These are phyloP conservation scores for Diaporthe sp. DNA, from an alignment of 2,329 filamentous ascomycete genomes.

Conservation along the genomic window DNA sequence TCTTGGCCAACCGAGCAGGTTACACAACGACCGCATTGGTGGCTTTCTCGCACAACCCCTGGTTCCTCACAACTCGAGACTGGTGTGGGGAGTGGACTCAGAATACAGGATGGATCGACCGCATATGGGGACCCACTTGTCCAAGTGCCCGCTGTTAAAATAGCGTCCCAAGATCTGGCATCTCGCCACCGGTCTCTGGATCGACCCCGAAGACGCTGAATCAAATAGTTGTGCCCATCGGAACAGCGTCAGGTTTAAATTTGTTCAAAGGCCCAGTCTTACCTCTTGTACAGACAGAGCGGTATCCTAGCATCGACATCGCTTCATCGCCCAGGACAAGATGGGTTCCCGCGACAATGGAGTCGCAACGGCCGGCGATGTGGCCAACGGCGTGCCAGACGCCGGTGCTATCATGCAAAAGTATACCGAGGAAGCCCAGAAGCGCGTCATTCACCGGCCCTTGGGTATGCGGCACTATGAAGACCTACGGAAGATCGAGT, in stretches of 20 bases:
- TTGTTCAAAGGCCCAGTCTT: no score
- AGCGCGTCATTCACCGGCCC: constrained; percentile 45
- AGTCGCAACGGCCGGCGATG: not conserved
- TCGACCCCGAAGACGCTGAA: not conserved
- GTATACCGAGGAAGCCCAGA: constrained; percentile 51
- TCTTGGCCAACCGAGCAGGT: not conserved
- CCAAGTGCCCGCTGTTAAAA: not conserved
- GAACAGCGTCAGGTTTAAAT: not conserved
- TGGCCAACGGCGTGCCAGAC: not conserved
- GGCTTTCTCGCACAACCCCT: not conserved
- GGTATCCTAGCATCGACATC: not conserved
- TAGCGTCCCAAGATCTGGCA: not conserved
- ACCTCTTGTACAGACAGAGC: not conserved
- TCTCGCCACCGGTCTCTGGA: not conserved
- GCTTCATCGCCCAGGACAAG: not conserved
- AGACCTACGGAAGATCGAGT: constrained; percentile 42
- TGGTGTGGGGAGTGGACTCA: not conserved
- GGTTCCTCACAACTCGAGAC: not conserved
- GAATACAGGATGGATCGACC: not conserved
- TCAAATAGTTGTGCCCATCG: not conserved
- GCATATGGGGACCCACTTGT: not conserved
- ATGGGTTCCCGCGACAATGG: not conserved
- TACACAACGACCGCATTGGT: not conserved
- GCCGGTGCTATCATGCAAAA: constrained; percentile 39
- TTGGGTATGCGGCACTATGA: constrained; percentile 51